Evolutionary conservation across 2,329 filamentous ascomycete genomes (phyloP).

Genomic region (Chlorencoelia australis): DNA sequence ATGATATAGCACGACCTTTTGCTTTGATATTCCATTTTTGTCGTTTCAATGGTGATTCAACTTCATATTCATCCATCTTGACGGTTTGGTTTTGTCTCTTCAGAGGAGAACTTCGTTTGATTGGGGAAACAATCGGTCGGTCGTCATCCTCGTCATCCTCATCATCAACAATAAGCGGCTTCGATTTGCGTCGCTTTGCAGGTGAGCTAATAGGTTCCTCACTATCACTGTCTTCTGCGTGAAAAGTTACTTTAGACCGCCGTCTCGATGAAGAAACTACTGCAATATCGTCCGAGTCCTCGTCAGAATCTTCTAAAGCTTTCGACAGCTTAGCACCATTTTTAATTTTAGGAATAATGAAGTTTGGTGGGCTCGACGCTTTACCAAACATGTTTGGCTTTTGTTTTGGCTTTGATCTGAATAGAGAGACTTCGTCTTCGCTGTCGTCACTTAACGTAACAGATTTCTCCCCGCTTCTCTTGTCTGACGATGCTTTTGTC

Average conservation of each 20-base stretch:
- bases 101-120: conserved; percentile 1
- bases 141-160: conserved; percentile 1
- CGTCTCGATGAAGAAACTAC: conserved; percentile 15
- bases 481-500: no score
- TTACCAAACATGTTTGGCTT: conserved; percentile 2
- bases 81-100: conserved; percentile 1
- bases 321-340: conserved; percentile 1
- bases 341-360: not conserved
- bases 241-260: conserved; percentile 1
- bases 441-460: conserved; percentile 8
- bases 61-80: conserved; percentile 4
- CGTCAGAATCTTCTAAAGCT: not conserved
- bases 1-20: no score
- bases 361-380: not conserved
- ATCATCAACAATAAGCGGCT: conserved; percentile 1
- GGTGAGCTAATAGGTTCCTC: conserved; percentile 12
- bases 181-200: conserved; percentile 8
- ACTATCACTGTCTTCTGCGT: conserved; percentile 1
- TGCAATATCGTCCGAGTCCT: conserved; percentile 12
- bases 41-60: not conserved
- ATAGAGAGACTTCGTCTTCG: conserved; percentile 5
- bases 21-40: no score
- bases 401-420: conserved; percentile 1
- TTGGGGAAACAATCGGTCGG: no score
- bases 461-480: conserved; percentile 2